Base-by-base conservation (phyloP, 2,329 filamentous ascomycete genomes). In the Xylogone sp. region DNA sequence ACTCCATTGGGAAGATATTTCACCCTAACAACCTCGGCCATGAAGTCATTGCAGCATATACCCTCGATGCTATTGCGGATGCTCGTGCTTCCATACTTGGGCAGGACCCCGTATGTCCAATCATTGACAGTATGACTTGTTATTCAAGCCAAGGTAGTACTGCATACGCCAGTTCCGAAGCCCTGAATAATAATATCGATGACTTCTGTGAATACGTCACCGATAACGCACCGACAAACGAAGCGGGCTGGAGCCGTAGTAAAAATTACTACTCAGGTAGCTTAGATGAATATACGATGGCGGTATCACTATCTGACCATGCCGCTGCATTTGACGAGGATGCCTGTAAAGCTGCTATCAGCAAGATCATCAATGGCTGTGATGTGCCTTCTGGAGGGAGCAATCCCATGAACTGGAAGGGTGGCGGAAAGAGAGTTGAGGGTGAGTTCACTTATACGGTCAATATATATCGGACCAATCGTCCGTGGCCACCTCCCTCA, bases 391-490 rank as follows among this genome's bases (percentile, higher is more conserved):
- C 54, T 51, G 49, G 29, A 55, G 58, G 44, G 13, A 49, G 61
- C 20, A 67, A 65, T 54, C 60, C 62, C 19, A 56, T 68, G 56
- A 64, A 68, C 55, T 67, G 62, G 63, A 65, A 66, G 55, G 56
- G 55, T 45, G 63, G 63, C 42, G 62, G 64, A 20, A 53, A 53
- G 45, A 62, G 51, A 19, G 54, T 57, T 9, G 54, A 53, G 34
- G 62, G 61, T 34, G 52, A 60, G 42, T 59, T 62, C 54, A 63
- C 61, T 13, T 66, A 62, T 49, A 44, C 56, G 42, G 46, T 67
- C 43, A 56, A 55, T 49, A 45, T 56, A 43, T 56, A 49, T 31
- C 42, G 54, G 19, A 31, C 42, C 24, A 58, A 59, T 21, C 59
- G 62, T 8, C 60, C 59, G 4, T 64, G 62, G 59, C 62, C 62